Evolutionary conservation across 2,329 filamentous ascomycete genomes (phyloP).

Genomic region (Dichotomopilus funicola): DNA sequence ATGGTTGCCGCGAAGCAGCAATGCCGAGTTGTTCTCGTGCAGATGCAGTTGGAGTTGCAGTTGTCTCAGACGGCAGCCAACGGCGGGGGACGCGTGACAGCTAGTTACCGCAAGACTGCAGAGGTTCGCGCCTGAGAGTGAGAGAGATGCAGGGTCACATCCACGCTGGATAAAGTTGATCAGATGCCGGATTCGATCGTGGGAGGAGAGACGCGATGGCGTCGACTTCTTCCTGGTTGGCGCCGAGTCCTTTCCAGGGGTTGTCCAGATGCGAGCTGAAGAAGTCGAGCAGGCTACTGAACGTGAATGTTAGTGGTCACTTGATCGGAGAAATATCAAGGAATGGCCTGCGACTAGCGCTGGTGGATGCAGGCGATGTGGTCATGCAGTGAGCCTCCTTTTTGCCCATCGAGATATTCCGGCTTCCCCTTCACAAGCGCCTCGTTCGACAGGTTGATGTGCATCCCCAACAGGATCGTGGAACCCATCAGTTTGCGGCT

Average conservation of each 20-base stretch:
- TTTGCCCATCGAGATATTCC: too few species aligned
- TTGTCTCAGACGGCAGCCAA: background rate
- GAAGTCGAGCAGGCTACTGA: background rate
- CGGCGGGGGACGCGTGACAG: background rate
- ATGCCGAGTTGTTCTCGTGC: too few species aligned
- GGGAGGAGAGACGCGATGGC: background rate
- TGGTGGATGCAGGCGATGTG: too few species aligned
- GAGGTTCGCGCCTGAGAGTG: background rate
- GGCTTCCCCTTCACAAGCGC: too few species aligned
- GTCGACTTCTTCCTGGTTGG: background rate
- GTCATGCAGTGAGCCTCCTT: too few species aligned
- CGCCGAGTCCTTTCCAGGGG: slow-evolving; percentile 3
- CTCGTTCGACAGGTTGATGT: too few species aligned
- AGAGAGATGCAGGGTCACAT: slow-evolving; percentile 4
- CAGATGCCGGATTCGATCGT: slow-evolving; percentile 13
- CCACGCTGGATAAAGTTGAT: slow-evolving; percentile 9
- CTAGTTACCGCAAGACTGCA: background rate
- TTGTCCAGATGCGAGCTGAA: slow-evolving; percentile 3
- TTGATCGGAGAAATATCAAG: slow-evolving; percentile 2
- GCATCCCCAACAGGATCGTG: too few species aligned
- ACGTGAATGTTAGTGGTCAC: background rate
- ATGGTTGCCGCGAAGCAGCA: background rate
- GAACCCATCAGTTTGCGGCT: too few species aligned
- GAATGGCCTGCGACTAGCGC: background rate
- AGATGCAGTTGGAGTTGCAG: too few species aligned